A percentile compares a stretch with the other conserved stretches of the same genome.
Conservation (phyloP, 2,329 filamentous ascomycete species). For the Hypoxylon sp. region DNA sequence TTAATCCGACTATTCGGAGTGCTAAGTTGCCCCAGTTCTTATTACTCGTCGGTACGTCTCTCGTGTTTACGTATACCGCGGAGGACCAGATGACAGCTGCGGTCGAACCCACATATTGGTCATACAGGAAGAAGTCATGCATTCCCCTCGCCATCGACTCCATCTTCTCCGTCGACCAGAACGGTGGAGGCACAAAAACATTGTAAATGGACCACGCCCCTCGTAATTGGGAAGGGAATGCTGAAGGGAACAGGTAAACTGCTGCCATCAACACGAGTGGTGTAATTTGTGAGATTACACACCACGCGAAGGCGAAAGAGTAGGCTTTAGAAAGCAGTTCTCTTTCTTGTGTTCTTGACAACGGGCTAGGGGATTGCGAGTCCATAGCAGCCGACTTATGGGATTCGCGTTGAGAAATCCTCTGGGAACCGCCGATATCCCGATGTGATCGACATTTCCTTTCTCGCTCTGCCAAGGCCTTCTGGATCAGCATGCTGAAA, state of each 20-base stretch:
- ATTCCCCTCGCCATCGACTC: slow-evolving; percentile 30
- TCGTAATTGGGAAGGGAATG: slow-evolving; percentile 11
- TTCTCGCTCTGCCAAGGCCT: slow-evolving; percentile 12
- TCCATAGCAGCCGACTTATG: slow-evolving; percentile 7
- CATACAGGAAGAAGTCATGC: slow-evolving; percentile 35
- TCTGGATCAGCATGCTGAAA: slow-evolving; percentile 26
- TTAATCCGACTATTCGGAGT: slow-evolving; percentile 19
- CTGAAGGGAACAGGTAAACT: slow-evolving; percentile 15
- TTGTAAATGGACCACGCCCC: slow-evolving; percentile 24
- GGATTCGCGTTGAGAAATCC: background rate
- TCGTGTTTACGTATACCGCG: slow-evolving; percentile 29
- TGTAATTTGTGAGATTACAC: slow-evolving; percentile 23
- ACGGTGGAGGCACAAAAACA: slow-evolving; percentile 29
- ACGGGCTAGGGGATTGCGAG: slow-evolving; percentile 11
- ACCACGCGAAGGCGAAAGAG: slow-evolving; percentile 29
- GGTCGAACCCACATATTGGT: slow-evolving; percentile 33
- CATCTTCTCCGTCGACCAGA: slow-evolving; percentile 29
- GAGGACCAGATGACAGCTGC: slow-evolving; percentile 29
- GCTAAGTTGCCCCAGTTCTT: slow-evolving; percentile 25
- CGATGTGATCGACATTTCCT: background rate
- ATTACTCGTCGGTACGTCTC: slow-evolving; percentile 10
- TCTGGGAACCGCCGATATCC: slow-evolving; percentile 5
- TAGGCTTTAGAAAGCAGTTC: slow-evolving; percentile 22
- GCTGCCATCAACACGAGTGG: slow-evolving; percentile 19
- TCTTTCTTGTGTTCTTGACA: slow-evolving; percentile 10